Base-by-base conservation (phyloP, 2,329 filamentous ascomycete species). In the Fusarium duplospermum region DNA sequence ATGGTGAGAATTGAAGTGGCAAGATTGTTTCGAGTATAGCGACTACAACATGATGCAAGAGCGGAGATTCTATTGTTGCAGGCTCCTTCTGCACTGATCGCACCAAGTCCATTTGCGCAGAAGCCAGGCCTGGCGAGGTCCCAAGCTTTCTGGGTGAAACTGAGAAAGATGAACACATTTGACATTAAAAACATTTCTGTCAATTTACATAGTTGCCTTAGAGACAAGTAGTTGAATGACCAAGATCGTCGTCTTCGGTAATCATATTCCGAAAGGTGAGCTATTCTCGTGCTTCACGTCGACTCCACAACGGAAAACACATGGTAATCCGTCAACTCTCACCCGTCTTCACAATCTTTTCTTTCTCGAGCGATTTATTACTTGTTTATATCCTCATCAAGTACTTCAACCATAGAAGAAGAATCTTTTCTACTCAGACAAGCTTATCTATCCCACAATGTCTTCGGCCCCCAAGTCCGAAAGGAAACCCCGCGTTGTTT, bases 401-500 rank as follows among this genome's bases (percentile, higher is more conserved):
- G 14, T 5, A 14, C 11, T 54, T 54, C 4, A 54, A 9, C 1
- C 24, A 9, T 6, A 9, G 18, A 6, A 14, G 11, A n/a, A 31
- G 2, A 0, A 18, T 10, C 1, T 18, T 50, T 52, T 29, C 6
- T n/a, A 29, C 27, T 27, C 4, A 31, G 2, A 14, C 6, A 31
- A 7, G 24, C 47, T 29, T 6, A 52, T n/a, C 18, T 20, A 33
- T 52, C 47, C 24, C 10, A 54, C 27, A 31, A 54, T 54, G 50
- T 54, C 50, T 52, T 54, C 35, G 2, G 62, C 0, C 18, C 7
- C n/a, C 16, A 13, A 24, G 0, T 4, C n/a, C 0, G 24, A 33
- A 1, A 65, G 29, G 62, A 85, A 84, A 72, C 84, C 84, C 14
- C 81, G 82, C 22, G 83, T 87, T 0, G 84, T 86, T 1, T 77